Conservation (phyloP, 108 stramenopile genomes). For the Asterionellopsis glacialis region DNA sequence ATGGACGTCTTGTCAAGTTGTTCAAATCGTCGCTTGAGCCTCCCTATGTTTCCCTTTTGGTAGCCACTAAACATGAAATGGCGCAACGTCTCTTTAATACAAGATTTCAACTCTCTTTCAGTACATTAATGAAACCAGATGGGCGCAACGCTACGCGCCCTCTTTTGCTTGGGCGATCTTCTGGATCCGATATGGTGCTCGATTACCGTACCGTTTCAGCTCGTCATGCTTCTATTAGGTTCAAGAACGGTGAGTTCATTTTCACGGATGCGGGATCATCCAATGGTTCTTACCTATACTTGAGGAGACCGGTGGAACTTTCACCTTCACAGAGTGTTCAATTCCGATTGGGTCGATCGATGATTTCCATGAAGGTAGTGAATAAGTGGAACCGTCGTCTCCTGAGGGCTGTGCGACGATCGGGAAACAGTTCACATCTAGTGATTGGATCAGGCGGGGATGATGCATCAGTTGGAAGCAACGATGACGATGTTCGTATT, state of each 20-base stretch:
- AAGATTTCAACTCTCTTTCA: slow-evolving; percentile 93
- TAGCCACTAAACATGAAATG: slow-evolving; percentile 96
- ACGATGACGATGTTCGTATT: slow-evolving; percentile 75
- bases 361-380: slow-evolving; percentile 89
- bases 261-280: slow-evolving; percentile 87
- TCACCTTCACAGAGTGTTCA: slow-evolving; percentile 73
- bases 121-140: slow-evolving; percentile 86
- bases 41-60: slow-evolving; percentile 92
- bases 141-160: slow-evolving; percentile 84
- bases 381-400: slow-evolving; percentile 84
- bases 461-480: slow-evolving; percentile 78
- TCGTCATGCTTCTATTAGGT: slow-evolving; percentile 83
- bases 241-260: slow-evolving; percentile 89
- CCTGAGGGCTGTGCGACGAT: slow-evolving; percentile 67
- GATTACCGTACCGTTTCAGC: slow-evolving; percentile 93
- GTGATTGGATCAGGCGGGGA: slow-evolving; percentile 18
- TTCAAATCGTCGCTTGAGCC: slow-evolving; percentile 93
- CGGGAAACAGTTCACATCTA: slow-evolving; percentile 22
- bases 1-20: slow-evolving; percentile 83
- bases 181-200: slow-evolving; percentile 93
- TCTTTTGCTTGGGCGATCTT: slow-evolving; percentile 91
- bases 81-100: slow-evolving; percentile 94
- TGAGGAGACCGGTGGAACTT: slow-evolving; percentile 81
- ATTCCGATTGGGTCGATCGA: slow-evolving; percentile 78
- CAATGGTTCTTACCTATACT: slow-evolving; percentile 85